A percentile compares a stretch with the other conserved stretches of the same genome.
Conservation (phyloP, 2,329 filamentous ascomycete species). For the Berkeleyomyces basicola region DNA sequence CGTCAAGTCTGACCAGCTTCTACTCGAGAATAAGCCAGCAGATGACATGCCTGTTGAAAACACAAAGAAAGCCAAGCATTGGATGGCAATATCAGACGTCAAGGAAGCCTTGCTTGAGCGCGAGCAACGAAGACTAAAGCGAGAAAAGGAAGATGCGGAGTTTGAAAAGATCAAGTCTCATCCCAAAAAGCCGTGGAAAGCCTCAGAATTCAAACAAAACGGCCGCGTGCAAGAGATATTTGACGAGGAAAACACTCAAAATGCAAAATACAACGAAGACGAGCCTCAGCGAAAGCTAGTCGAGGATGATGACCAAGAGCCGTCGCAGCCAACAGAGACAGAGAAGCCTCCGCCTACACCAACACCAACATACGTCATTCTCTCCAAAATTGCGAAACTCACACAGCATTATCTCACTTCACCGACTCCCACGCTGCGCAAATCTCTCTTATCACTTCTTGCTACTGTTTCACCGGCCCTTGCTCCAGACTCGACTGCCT, state of each 20-base stretch:
- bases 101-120: conserved; percentile 46
- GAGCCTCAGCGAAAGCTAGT: conserved; percentile 14
- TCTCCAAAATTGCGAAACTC: conserved; percentile 64
- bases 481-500: conserved; percentile 60
- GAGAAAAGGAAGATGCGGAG: conserved; percentile 24
- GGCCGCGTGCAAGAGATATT: conserved; percentile 12
- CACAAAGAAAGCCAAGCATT: conserved; percentile 23
- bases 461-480: conserved; percentile 56
- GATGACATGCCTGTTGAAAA: conserved; percentile 25
- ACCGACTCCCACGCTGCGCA: conserved; percentile 60
- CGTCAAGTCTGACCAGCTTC: conserved; percentile 37
- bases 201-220: conserved; percentile 1
- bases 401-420: conserved; percentile 87
- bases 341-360: conserved; percentile 54
- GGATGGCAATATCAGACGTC: conserved; percentile 28
- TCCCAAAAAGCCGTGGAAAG: conserved; percentile 22
- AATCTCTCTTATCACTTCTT: conserved; percentile 62
- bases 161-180: conserved; percentile 20
- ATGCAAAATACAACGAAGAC: conserved; percentile 15
- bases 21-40: conserved; percentile 26
- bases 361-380: conserved; percentile 63
- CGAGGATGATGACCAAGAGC: conserved; percentile 20
- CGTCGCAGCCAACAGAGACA: conserved; percentile 20
- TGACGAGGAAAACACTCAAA: conserved; percentile 16
- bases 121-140: conserved; percentile 20